phyloP scores from a whole-genome alignment of 441 rosid genomes.

The Iberis amara region DNA sequence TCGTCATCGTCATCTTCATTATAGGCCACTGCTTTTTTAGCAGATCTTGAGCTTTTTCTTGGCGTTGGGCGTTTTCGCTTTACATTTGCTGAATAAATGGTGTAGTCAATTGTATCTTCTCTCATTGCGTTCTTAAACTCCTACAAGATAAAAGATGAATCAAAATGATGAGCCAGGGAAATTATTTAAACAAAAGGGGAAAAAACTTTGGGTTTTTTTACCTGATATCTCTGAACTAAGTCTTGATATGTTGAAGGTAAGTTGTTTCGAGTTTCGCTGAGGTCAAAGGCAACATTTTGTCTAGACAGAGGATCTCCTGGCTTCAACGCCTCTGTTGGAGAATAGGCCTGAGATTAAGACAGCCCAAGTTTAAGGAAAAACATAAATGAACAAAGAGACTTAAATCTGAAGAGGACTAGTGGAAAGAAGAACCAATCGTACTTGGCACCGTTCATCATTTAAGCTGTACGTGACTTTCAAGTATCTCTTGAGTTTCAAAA shows the following conservation, averaged over 20 bases:
- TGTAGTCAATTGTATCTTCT: slow-evolving; percentile 83
- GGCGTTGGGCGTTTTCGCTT: slow-evolving; percentile 74
- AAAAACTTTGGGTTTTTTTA: slow-evolving; percentile 18
- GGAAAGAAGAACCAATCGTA: slow-evolving; percentile 23
- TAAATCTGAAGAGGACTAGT: not conserved
- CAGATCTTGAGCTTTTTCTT: slow-evolving; percentile 29
- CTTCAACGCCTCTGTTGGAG: slow-evolving; percentile 75
- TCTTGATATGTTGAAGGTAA: slow-evolving; percentile 67
- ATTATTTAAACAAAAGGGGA: not conserved
- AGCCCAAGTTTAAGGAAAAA: slow-evolving; percentile 1
- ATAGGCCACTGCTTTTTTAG: slow-evolving; percentile 25
- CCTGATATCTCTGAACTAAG: slow-evolving; percentile 78
- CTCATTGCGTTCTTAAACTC: slow-evolving; percentile 79
- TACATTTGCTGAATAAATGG: slow-evolving; percentile 66
- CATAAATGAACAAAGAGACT: not conserved
- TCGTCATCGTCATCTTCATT: slow-evolving; percentile 45
- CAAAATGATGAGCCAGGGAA: not conserved
- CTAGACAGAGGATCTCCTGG: slow-evolving; percentile 67
- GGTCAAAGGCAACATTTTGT: slow-evolving; percentile 69
- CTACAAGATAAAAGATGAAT: slow-evolving; percentile 31
- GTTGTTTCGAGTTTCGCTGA: slow-evolving; percentile 46
- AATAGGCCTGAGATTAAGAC: slow-evolving; percentile 53
- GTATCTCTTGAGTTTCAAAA: slow-evolving; percentile 85
- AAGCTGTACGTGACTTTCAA: slow-evolving; percentile 77
- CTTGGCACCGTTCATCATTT: slow-evolving; percentile 97